Base-by-base conservation (phyloP, 306 rosid species). In the Macrotyloma uniflorum region DNA sequence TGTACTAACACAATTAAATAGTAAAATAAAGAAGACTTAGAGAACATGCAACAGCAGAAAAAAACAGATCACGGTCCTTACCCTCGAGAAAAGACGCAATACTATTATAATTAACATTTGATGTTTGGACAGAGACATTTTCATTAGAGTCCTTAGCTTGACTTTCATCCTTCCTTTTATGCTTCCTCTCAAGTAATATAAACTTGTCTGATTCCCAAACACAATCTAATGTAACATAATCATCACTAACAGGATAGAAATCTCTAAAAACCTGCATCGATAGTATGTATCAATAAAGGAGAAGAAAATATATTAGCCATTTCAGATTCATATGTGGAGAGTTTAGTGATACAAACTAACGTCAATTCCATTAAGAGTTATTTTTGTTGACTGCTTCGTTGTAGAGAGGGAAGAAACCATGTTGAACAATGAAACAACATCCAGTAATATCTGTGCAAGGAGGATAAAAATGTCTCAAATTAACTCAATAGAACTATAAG, bases 381-480 rank as follows among this genome's bases (percentile, higher is more conserved):
- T 88, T 76, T 86, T 90, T 36, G 88, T 77, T n/a, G 87, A 87
- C 66, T 94, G 97, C 83, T 85, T 88, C 76, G 76, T 88, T 77
- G 22, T 88, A 55, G 97, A 81, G 50, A 88, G 75, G 78, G 94
- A 90, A 62, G 97, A 88, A 81, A 90, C 96, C 83, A 57, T 84
- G 80, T 94, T 92, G 91, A 88, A 92, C 79, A 89, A 80, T 6
- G 89, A 83, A 82, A 89, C 93, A 74, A 88, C 85, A 82, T 94
- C 90, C 51, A 90, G 92, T 38, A 94, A 79, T 74, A 90, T 90
- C 98, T 94, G 91, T 57, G 36, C 68, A 76, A 66, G 57, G 47
- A 74, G 35, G 12, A 30, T 28, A 51, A 57, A 45, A 51, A 63
- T 66, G 14, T n/a, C 6, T 20, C 61, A 2, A 8, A 61, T 79